phyloP scores from a whole-genome alignment of 306 rosid species.

The Trifolium repens region DNA sequence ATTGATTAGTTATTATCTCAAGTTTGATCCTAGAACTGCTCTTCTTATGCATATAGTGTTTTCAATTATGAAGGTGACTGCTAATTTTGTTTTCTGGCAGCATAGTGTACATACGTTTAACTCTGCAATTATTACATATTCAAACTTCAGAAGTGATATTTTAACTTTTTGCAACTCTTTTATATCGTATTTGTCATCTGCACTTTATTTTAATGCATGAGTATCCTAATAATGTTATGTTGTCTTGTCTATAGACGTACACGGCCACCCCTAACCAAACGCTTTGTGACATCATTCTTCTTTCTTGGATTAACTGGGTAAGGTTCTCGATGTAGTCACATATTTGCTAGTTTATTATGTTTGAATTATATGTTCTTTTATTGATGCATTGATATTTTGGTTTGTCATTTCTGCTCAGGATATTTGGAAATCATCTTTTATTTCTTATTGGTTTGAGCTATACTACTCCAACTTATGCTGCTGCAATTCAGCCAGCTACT shows the following conservation, averaged over 20 bases:
- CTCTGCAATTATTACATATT: constrained; percentile 7
- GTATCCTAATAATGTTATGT: constrained; percentile 17
- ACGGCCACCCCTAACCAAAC: constrained; percentile 78
- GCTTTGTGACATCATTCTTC: constrained; percentile 63
- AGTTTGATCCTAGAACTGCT: constrained; percentile 14
- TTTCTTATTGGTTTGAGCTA: constrained; percentile 98
- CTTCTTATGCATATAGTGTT: background rate
- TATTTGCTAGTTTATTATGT: background rate
- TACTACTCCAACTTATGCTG: constrained; percentile 96
- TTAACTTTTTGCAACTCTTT: constrained; percentile 2
- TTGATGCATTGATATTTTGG: constrained; percentile 38
- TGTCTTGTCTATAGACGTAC: constrained; percentile 62
- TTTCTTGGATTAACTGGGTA: constrained; percentile 97
- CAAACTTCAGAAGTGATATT: constrained; percentile 25
- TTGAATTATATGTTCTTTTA: constrained; percentile 19
- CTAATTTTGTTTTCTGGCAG: constrained; percentile 28
- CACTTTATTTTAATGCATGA: constrained; percentile 27
- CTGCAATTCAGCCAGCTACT: constrained; percentile 91
- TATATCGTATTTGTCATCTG: background rate
- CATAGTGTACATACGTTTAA: constrained; percentile 1
- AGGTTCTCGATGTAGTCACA: constrained; percentile 40
- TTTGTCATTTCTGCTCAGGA: constrained; percentile 57
- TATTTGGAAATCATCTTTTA: constrained; percentile 96
- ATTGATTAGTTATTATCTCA: constrained; percentile 5
- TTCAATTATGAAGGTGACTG: background rate